Conservation (phyloP, 129 eudicot species). For the Chrysanthemum lavandulifolium region DNA sequence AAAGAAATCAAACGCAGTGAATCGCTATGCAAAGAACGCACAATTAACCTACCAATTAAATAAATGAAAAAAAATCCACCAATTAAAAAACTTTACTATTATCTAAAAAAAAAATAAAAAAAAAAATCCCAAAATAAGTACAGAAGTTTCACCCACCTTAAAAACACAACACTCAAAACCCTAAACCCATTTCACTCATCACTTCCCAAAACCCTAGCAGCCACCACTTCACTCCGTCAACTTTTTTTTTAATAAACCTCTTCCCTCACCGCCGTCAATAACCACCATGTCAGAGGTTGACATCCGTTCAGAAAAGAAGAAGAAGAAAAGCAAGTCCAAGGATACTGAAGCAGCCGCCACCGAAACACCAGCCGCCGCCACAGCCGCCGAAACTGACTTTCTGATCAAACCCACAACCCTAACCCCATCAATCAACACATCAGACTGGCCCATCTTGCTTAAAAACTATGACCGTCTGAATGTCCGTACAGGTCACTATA, state of each 20-base stretch:
- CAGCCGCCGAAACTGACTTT: constrained; percentile 34
- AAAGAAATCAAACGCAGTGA: too few relatives aligned
- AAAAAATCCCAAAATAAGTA: neutral
- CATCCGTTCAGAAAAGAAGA: constrained; percentile 58
- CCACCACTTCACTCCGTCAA: constrained; percentile 28
- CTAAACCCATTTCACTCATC: constrained; percentile 28
- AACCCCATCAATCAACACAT: constrained; percentile 69
- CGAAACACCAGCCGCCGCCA: constrained; percentile 16
- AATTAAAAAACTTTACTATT: neutral
- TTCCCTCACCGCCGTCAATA: constrained; percentile 4
- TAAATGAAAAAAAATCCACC: neutral
- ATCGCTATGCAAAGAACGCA: too few relatives aligned
- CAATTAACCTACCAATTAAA: too few relatives aligned
- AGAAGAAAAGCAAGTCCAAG: constrained; percentile 49
- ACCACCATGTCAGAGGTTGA: constrained; percentile 62
- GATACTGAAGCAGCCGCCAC: constrained; percentile 21
- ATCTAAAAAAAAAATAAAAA: neutral
- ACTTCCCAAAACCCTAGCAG: constrained; percentile 30
- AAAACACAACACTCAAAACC: constrained; percentile 28
- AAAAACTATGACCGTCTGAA: constrained; percentile 81
- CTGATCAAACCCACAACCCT: constrained; percentile 70
- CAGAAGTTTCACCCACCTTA: neutral
- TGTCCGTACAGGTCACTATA: constrained; percentile 87
- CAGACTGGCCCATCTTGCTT: constrained; percentile 83
- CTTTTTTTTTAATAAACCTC: neutral